Base-by-base conservation (phyloP, 129 eudicot species). In the Dittrichia graveolens region DNA sequence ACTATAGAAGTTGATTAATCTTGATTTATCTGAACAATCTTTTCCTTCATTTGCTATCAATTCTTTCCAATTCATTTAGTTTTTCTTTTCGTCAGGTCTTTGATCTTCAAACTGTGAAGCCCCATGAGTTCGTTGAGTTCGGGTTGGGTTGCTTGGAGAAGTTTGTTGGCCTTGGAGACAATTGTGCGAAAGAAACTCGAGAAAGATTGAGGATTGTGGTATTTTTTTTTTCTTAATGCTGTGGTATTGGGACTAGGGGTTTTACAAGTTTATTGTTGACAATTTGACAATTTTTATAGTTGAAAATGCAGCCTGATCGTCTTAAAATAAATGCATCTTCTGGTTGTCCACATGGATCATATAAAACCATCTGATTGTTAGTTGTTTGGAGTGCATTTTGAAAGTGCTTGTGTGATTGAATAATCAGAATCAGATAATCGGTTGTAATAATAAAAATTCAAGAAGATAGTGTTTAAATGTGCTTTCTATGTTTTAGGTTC, bases 81-180 rank as follows among this genome's bases (percentile, higher is more conserved):
- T 58, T 44, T 0, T 14, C 13, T 82, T 2, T 43, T 19, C 52
- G 46, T 45, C 78, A 94, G 99, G 96, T 94, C 6, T 88, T 84
- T 70, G 97, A 90, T 65, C 91, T 90, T 75, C 68, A 81, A 16
- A 77, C 0, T 47, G 97, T 94, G 78, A 84, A 70, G 91, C 99
- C 99, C 60, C 80, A 94, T 75, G 91, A 88, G 66, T 90, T 94
- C 41, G 91, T 94, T 38, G 87, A 88, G 71, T 86, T 84, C 67
- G 99, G 99, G 45, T 83, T 94, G 83, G 87, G 82, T 79, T 90
- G 97, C 83, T 79, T 94, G 64, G 99, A 94, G 94, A 89, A 79
- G 80, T 75, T 94, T 80, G 86, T 97, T 64, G 68, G 48, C 60
- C 81, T 79, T 45, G 99, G 97, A 54, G 99, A 94, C 82, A 69